Evolutionary conservation across 805 yeast genomes (phyloP).

Genomic region (Cyberlindnera xylosilytica): DNA sequence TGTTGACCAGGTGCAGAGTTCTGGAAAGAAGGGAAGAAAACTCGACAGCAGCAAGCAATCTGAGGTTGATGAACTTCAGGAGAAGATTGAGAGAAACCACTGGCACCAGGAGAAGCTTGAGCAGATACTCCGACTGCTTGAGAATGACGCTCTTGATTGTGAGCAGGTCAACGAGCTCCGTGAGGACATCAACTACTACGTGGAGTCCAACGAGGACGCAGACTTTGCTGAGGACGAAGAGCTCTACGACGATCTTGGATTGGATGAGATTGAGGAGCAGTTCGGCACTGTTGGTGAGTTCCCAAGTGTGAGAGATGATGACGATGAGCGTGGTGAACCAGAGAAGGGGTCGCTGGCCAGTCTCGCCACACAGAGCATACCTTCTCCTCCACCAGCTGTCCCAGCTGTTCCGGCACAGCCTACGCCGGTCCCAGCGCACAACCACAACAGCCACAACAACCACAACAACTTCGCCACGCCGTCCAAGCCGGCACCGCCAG

Average conservation of each 20-base stretch:
- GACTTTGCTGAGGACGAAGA: constrained; percentile 94
- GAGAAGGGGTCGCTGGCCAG: constrained; percentile 8
- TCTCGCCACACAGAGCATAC: background rate
- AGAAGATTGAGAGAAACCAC: constrained; percentile 66
- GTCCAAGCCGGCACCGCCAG: constrained; percentile 1
- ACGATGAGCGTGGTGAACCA: constrained; percentile 13
- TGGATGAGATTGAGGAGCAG: constrained; percentile 55
- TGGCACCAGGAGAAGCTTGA: constrained; percentile 80
- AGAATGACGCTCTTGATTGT: constrained; percentile 75
- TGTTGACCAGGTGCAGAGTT: constrained; percentile 48
- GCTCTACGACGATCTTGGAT: constrained; percentile 80
- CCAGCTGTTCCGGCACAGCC: constrained; percentile 1
- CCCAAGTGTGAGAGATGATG: constrained; percentile 15
- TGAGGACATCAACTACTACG: constrained; percentile 90
- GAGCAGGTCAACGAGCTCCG: constrained; percentile 72
- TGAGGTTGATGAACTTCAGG: constrained; percentile 60
- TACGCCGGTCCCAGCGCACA: constrained; percentile 3
- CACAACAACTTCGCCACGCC: constrained; percentile 7
- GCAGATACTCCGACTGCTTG: constrained; percentile 68
- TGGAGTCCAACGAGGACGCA: constrained; percentile 88
- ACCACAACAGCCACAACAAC: constrained; percentile 4
- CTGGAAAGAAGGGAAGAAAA: constrained; percentile 50
- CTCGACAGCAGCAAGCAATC: constrained; percentile 51
- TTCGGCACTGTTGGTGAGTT: constrained; percentile 48
- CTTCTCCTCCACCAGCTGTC: too few species aligned